Base-by-base conservation (phyloP, 2,329 filamentous ascomycete genomes). In the Fusarium circinatum region DNA sequence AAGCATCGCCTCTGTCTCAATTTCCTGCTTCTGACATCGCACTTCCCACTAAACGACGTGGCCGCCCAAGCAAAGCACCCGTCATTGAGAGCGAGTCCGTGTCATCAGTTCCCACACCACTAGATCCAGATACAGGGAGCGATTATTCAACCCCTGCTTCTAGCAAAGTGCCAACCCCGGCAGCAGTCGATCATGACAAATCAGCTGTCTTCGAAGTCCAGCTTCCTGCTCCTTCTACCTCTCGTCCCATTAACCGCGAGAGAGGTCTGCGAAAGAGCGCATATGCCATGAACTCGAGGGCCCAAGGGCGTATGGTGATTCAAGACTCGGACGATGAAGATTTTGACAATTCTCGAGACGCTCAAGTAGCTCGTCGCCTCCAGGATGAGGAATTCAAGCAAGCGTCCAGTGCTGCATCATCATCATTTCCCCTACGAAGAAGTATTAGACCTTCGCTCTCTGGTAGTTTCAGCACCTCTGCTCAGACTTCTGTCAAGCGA, bases 271-370 rank as follows among this genome's bases (percentile, higher is more conserved):
- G 80, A 22, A 77, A 76, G 14, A 90, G 86, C 81, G 82, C 86
- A 56, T 88, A 84, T 69, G 83, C 87, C 5, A 79, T 89, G 76
- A 82, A 81, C 17, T n/a, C 83, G 82, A 87, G 71, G 79, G 82
- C 60, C 87, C 89, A 80, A 81, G 85, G 55, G 69, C 83, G 62
- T 78, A 62, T 44, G 7, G 81, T 85, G 81, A 87, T 69, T 79
- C 81, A 84, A 4, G 83, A 85, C 15, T 82, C 82, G 3, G 81
- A 84, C n/a, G 80, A 84, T 6, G 81, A 83, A 1, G 79, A 79
- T 36, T 65, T 77, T 49, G 72, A 69, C 26, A 42, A 70, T 11
- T 78, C 75, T 17, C 71, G 74, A 20, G 79, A 83, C 59, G 80
- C 77, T 18, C 66, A 76, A 44, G 71, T 79, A 32, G 83, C 83